phyloP scores from a whole-genome alignment of 768 basidiomycete genomes.

The Amyloporia xantha region DNA sequence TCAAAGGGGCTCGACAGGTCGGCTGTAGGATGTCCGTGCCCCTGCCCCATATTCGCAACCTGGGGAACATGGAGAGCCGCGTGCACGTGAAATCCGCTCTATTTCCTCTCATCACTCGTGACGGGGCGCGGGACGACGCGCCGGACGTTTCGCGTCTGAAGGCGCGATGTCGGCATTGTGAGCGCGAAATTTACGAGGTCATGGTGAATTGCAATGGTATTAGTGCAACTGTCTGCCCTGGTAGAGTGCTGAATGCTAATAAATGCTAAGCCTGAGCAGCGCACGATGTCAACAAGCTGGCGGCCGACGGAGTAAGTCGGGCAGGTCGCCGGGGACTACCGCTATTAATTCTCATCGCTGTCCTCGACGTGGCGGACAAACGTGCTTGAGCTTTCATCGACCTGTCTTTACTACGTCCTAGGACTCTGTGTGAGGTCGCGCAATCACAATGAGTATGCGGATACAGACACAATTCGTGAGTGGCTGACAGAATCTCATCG shows the following conservation, averaged over 20 bases:
- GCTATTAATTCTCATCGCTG: background rate
- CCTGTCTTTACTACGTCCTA: too few species aligned
- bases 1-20: background rate
- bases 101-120: constrained; percentile 11
- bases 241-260: too few species aligned
- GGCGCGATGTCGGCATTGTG: too few species aligned
- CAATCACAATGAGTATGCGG: background rate
- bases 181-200: too few species aligned
- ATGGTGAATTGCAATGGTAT: too few species aligned
- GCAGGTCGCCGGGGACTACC: constrained; percentile 4
- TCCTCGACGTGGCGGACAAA: background rate
- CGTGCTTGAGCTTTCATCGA: background rate
- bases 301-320: constrained; percentile 10
- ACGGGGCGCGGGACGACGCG: background rate
- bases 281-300: background rate
- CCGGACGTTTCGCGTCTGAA: background rate
- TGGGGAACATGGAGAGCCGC: constrained; percentile 10
- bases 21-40: too few species aligned
- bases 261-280: too few species aligned
- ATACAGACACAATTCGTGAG: constrained; percentile 21
- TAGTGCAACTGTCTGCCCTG: too few species aligned
- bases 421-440: too few species aligned
- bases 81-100: constrained; percentile 23
- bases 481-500: background rate
- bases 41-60: constrained; percentile 9